Base-by-base conservation (phyloP, 2,329 filamentous ascomycete species). In the Paecilomyces sp. region DNA sequence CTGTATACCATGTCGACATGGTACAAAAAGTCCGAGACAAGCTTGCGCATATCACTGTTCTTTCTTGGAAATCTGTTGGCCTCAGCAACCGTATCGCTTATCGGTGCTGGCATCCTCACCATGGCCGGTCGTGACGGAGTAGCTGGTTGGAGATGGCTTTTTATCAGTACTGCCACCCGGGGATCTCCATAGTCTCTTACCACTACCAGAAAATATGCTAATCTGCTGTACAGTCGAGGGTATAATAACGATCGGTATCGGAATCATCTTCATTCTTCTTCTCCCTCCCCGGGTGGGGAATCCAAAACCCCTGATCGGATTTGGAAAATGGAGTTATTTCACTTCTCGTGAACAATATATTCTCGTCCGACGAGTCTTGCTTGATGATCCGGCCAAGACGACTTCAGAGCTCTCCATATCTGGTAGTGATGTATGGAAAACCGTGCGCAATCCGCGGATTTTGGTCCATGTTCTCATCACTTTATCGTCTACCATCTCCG, bases 61-160 rank as follows among this genome's bases (percentile, higher is more conserved):
- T 85, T 81, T 71, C 81, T 84, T 59, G 83, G 82, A 11, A 83
- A 83, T 64, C 78, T 82, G 66, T 74, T 83, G 15, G 82, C 80
- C 4, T 74, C 76, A 18, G 79, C 78, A 0, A 77, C 74, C 0
- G 69, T 69, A 0, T 72, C 70, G 56, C 61, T 77, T 12, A 75
- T 77, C 36, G 74, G 72, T 0, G 74, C 71, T 12, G 75, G 75
- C 1, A 65, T 76, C 36, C 72, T 85, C 25, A 79, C 80, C 58
- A 78, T 85, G 72, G 69, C 75, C 6, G 81, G 80, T 1, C 74
- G 78, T 1, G 75, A 71, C 1, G 79, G 78, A 6, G 71, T 79
- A 58, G 66, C 78, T 0, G 82, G 83, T n/a, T 85, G 82, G 82
- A 80, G 81, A 63, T 85, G 83, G 82, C 72, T 85, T 1, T 85